Evolutionary conservation across 225 moss, liverwort and hornwort genomes (phyloP), one percentile per base, ranked within the genome.

Genomic region (Thuidium tamariscinum): DNA sequence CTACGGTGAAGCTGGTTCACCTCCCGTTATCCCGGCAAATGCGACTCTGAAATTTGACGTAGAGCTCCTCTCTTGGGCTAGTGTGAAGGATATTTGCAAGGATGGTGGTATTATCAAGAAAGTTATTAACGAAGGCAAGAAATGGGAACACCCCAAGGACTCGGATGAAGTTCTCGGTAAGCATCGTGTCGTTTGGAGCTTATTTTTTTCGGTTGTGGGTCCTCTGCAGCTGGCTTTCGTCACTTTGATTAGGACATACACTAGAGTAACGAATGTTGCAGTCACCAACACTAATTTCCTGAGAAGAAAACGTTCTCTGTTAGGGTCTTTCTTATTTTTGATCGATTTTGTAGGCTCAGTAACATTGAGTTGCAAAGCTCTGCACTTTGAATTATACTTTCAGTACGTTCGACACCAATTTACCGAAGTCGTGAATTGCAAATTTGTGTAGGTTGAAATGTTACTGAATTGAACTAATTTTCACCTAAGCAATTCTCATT

Each of bases 21-120:
- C 95, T 59, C 96, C 96, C 27, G 89, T 94, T 13, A 97, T 99
- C 74, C 99, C 97, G 57, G 77, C 95, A 3, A 95, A 99, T 46
- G 91, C 99, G 6, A 96, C 97, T 51, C 93, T 99, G 4, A 96
- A 97, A 90, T 99, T 99, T 77, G 99, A 97, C 52, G 95, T 99
- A 29, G 97, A 99, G 89, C 92, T 97, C 56, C 90, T 99, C 37
- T 97, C 95, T 72, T 99, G 99, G 99, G 93, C 95, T 62, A 95
- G 96, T 84, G 97, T 99, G 36, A 97, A 95, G 85, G 99, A 99
- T 57, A 96, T 99, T 59, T 99, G 97, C 88, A 97, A 99, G 84
- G 99, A 99, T 88, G 99, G 97, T 80, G 99, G 97, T 77, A 89
- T 97, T 16, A 92, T 97, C 76, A 99, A 99, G 92, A 99, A 97